Evolutionary conservation across 108 stramenopile species (phyloP).

Genomic region (Chaetoceros tenuissimus): DNA sequence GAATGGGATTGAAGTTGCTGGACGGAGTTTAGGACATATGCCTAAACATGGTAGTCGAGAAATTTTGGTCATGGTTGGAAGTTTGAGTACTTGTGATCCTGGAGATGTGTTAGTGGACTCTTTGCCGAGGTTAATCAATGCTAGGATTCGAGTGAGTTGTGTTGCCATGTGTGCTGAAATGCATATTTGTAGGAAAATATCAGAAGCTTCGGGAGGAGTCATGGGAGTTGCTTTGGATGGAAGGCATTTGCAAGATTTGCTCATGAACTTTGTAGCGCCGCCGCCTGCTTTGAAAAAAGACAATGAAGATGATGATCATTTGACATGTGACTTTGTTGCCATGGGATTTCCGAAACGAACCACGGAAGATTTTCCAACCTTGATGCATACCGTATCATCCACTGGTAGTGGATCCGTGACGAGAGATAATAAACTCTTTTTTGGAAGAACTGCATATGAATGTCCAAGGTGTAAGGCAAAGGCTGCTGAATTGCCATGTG

Average conservation of each 20-base stretch:
- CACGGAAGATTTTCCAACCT: slow-evolving; percentile 53
- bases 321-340: slow-evolving; percentile 64
- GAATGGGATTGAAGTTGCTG: slow-evolving; percentile 86
- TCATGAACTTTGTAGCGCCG: slow-evolving; percentile 58
- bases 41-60: slow-evolving; percentile 77
- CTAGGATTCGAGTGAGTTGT: slow-evolving; percentile 58
- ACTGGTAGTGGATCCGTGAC: slow-evolving; percentile 16
- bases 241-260: slow-evolving; percentile 59
- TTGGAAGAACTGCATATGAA: slow-evolving; percentile 64
- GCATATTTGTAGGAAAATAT: slow-evolving; percentile 68
- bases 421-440: slow-evolving; percentile 34
- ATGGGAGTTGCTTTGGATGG: slow-evolving; percentile 71
- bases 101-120: slow-evolving; percentile 67
- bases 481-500: slow-evolving; percentile 58
- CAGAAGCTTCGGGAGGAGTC: slow-evolving; percentile 65
- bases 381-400: slow-evolving; percentile 43
- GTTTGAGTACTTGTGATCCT: slow-evolving; percentile 76
- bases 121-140: slow-evolving; percentile 45
- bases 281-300: slow-evolving; percentile 34
- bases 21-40: slow-evolving; percentile 71
- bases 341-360: slow-evolving; percentile 80
- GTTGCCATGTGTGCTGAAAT: slow-evolving; percentile 71
- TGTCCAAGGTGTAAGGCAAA: slow-evolving; percentile 80
- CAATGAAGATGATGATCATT: slow-evolving; percentile 1
- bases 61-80: slow-evolving; percentile 60